phyloP scores from a whole-genome alignment of 495 filamentous ascomycete species.

The Extremus antarcticus region DNA sequence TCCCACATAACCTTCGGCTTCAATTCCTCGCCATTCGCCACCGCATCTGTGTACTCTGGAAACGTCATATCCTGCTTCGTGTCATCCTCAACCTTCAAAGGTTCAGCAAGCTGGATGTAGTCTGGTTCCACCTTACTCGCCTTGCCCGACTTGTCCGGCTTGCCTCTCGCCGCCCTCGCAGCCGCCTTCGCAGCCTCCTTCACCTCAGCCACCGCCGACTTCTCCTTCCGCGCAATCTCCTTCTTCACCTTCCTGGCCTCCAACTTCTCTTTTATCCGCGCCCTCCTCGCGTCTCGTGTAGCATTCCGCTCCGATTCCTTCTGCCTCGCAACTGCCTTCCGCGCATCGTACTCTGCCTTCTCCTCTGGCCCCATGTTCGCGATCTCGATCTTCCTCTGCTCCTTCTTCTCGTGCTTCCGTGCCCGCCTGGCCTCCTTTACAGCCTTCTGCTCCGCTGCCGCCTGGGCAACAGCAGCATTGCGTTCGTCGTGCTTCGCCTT shows the following conservation, averaged over 20 bases:
- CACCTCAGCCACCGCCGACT: no score
- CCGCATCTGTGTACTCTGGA: neutral
- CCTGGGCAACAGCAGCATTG: neutral
- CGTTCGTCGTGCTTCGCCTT: neutral
- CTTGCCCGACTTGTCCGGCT: no score
- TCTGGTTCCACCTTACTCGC: no score
- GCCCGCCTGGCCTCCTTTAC: neutral
- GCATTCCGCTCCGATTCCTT: no score
- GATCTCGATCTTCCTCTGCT: neutral
- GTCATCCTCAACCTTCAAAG: constrained; percentile 1
- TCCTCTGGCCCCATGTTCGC: neutral
- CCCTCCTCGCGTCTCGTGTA: no score
- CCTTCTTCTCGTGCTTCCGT: neutral
- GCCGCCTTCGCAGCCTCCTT: no score
- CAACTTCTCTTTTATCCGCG: no score
- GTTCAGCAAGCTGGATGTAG: no score
- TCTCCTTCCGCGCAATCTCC: no score
- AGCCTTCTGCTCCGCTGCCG: constrained; percentile 9
- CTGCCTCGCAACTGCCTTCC: no score
- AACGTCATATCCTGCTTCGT: constrained; percentile 1
- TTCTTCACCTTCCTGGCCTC: no score
- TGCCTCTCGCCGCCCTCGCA: neutral
- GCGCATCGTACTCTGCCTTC: constrained; percentile 4
- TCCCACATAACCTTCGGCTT: neutral
- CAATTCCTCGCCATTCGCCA: constrained; percentile 1